These are phyloP conservation scores for Inonotus obliquus DNA, from an alignment of 1,284 basidiomycete species.

Conservation along the genomic window DNA sequence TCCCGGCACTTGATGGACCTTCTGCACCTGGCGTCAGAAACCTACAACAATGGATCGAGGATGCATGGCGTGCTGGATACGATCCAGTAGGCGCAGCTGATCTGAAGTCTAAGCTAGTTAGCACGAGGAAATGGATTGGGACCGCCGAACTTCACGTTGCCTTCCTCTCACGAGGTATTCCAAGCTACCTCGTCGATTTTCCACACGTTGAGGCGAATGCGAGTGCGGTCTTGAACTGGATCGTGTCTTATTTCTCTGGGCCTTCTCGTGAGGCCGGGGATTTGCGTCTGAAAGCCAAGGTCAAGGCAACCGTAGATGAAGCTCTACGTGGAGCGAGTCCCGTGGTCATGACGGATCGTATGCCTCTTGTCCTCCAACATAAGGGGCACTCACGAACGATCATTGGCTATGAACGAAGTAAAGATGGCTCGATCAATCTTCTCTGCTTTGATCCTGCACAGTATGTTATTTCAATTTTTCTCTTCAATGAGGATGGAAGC, in stretches of 20 bases:
- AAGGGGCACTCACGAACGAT: conserved; percentile 81
- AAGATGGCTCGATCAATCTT: conserved; percentile 54
- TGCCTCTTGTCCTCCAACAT: conserved; percentile 81
- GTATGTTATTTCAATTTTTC: conserved; percentile 38
- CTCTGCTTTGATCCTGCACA: conserved; percentile 75
- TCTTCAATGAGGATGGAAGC: not conserved
- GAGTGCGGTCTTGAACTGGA: conserved; percentile 54
- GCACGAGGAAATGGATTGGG: conserved; percentile 74
- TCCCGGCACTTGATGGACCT: conserved; percentile 48
- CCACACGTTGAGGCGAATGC: conserved; percentile 31
- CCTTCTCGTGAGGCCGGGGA: conserved; percentile 24
- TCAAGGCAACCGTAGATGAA: conserved; percentile 38
- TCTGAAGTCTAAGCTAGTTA: conserved; percentile 53
- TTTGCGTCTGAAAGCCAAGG: conserved; percentile 12
- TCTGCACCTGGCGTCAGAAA: conserved; percentile 65
- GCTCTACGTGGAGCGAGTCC: conserved; percentile 43
- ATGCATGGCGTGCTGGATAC: conserved; percentile 73
- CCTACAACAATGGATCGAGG: conserved; percentile 73
- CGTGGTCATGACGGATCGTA: conserved; percentile 52
- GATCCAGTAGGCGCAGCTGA: conserved; percentile 64
- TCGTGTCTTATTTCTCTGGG: conserved; percentile 60
- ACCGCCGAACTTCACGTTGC: conserved; percentile 68
- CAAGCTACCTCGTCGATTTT: conserved; percentile 68
- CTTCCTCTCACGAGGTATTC: conserved; percentile 70
- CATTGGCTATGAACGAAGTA: conserved; percentile 71